Evolutionary conservation across 1,284 basidiomycete species (phyloP).

Genomic region (Pseudozyma sp.): DNA sequence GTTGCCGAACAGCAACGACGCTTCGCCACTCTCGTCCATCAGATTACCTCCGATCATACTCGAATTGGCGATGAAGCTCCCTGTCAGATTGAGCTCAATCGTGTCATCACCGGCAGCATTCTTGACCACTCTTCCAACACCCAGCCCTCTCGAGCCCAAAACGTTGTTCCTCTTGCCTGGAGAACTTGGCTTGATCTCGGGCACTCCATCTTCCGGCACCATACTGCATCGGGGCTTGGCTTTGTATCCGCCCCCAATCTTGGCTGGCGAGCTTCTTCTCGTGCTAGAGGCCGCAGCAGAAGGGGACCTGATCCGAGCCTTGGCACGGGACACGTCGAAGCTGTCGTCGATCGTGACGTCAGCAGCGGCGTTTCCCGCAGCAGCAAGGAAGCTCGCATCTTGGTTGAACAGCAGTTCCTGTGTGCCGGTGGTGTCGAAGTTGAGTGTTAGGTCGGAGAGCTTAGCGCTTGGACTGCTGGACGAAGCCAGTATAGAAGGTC

Average conservation of each 20-base stretch:
- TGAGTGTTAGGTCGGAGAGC: conserved; percentile 36
- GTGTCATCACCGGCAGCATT: conserved; percentile 46
- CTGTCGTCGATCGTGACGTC: conserved; percentile 48
- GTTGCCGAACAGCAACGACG: conserved; percentile 29
- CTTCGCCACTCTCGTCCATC: conserved; percentile 46
- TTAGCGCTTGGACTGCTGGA: conserved; percentile 29
- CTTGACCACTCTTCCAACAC: conserved; percentile 34
- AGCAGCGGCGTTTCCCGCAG: conserved; percentile 29
- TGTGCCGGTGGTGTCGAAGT: conserved; percentile 27
- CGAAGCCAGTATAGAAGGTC: conserved; percentile 17
- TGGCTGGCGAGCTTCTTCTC: conserved; percentile 28
- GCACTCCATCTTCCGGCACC: conserved; percentile 27
- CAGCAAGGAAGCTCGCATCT: conserved; percentile 36
- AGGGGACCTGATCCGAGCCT: conserved; percentile 17
- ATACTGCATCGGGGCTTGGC: conserved; percentile 36
- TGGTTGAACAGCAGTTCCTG: conserved; percentile 36
- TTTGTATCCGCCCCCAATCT: conserved; percentile 8
- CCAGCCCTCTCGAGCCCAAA: conserved; percentile 18
- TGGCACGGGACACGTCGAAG: conserved; percentile 42
- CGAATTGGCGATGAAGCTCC: conserved; percentile 33
- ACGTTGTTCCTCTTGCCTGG: conserved; percentile 10
- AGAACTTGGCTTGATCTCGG: conserved; percentile 18
- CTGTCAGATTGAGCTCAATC: conserved; percentile 43
- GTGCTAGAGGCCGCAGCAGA: conserved; percentile 1
- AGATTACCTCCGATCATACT: conserved; percentile 31